Conservation (phyloP, 2,329 filamentous ascomycete species). For the Xylaria arbuscula region DNA sequence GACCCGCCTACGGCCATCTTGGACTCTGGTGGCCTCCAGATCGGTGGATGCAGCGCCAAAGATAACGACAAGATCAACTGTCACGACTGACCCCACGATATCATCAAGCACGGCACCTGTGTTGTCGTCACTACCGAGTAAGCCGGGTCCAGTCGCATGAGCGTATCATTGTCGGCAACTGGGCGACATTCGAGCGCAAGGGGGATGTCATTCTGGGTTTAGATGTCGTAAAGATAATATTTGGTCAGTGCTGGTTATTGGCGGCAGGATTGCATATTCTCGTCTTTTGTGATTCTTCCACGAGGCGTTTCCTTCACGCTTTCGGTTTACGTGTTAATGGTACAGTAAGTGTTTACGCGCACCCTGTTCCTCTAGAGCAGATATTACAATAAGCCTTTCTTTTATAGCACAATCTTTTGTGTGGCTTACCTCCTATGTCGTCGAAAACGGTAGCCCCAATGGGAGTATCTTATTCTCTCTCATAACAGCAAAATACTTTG, state of each 20-base stretch:
- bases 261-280: neutral
- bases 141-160: neutral
- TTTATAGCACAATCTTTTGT: neutral
- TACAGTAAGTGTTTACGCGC: neutral
- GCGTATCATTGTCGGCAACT: neutral
- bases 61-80: slow-evolving; percentile 36
- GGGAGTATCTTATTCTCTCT: neutral
- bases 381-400: slow-evolving; percentile 1
- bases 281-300: neutral
- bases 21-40: slow-evolving; percentile 35
- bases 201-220: neutral
- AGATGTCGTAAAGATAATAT: neutral
- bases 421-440: neutral
- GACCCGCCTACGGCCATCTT: slow-evolving; percentile 31
- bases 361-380: neutral
- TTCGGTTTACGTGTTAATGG: neutral
- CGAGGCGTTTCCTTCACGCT: neutral
- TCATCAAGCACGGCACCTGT: slow-evolving; percentile 38
- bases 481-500: neutral
- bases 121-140: slow-evolving; percentile 7
- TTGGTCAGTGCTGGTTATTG: slow-evolving; percentile 7
- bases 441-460: neutral
- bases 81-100: slow-evolving; percentile 33
- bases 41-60: slow-evolving; percentile 25
- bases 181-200: neutral